Evolutionary conservation across 805 yeast species (phyloP), one percentile per base, ranked within the genome.

Genomic region (Schwanniomyces vanrijiae): DNA sequence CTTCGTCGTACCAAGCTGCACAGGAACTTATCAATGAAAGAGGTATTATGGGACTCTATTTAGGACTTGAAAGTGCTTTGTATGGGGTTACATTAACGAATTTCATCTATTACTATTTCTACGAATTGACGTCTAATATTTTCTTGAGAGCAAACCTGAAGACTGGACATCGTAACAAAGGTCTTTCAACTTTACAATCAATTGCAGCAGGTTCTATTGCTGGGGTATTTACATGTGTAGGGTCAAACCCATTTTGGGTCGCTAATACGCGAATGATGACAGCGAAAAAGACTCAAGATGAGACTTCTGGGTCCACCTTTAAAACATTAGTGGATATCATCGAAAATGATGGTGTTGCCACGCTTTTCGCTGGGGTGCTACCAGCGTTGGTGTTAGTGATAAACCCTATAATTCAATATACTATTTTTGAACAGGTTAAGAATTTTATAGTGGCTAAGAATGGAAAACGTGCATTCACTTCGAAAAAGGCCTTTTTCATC

Each of bases 221-320:
- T 2, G 97, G 97, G 0, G 79, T 90, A 8, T 80, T 90, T 33
- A 90, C 97, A 3, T 87, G 90, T 42, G 71, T 87, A 18, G 76
- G 84, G 9, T 84, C 96, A 10, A 90, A 90, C 64, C 97, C 97
- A 20, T 82, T 89, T 55, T 90, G 97, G 97, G 96, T 90, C 38
- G 94, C 95, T 39, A 90, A 90, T 63, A 90, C 97, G 2, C 78
- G 96, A 60, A 82, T 86, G 80, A 88, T 95, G 56, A 90, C 91
- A 43, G 62, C 67, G 46, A 65, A 67, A 51, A 51, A 53, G 42
- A 53, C 48, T 16, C 47, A 48, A 20, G 54, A 50, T 14, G 58
- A 58, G 20, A 58, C 52, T 8, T 51, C 59, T 8, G 47, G 50
- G 16, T 69, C 78, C 26, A 82, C 91, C 1, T 54, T 87, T 35